These are phyloP conservation scores for Phytophthora hybrid DNA, from an alignment of 352 stramenopile genomes.

Conservation along the genomic window DNA sequence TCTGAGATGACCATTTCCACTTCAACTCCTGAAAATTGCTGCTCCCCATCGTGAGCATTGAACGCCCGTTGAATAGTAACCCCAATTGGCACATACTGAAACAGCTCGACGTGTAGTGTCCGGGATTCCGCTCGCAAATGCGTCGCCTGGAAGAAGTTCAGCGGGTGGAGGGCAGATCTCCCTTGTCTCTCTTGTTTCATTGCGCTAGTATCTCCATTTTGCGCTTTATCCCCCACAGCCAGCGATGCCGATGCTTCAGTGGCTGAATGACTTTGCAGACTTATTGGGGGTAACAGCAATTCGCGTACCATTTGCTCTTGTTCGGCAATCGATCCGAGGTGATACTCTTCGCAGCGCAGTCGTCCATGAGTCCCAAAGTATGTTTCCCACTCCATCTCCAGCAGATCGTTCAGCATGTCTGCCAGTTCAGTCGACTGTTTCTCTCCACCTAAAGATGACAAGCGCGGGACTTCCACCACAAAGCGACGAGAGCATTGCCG, in stretches of 20 bases:
- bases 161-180: slow-evolving; percentile 20
- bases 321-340: slow-evolving; percentile 24
- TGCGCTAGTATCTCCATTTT: slow-evolving; percentile 17
- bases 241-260: neutral
- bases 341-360: slow-evolving; percentile 33
- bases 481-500: slow-evolving; percentile 58
- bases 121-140: slow-evolving; percentile 23
- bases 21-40: slow-evolving; percentile 23
- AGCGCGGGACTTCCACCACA: slow-evolving; percentile 52
- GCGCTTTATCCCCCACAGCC: no score
- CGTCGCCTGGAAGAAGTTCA: slow-evolving; percentile 33
- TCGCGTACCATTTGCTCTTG: slow-evolving; percentile 34
- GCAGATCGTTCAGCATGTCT: slow-evolving; percentile 44
- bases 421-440: slow-evolving; percentile 26
- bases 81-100: slow-evolving; percentile 39
- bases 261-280: slow-evolving; percentile 38
- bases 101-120: slow-evolving; percentile 24
- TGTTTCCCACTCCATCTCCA: slow-evolving; percentile 66
- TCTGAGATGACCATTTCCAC: slow-evolving; percentile 48
- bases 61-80: slow-evolving; percentile 25
- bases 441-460: slow-evolving; percentile 4
- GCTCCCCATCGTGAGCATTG: slow-evolving; percentile 1
- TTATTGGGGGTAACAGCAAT: slow-evolving; percentile 41
- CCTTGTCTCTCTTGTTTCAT: slow-evolving; percentile 12
- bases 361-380: slow-evolving; percentile 55